Percentiles rank a stretch among this genome's conserved stretches.
These are phyloP conservation scores for Gossypium longicalyx DNA, from an alignment of 345 rosid genomes.

Conservation along the genomic window DNA sequence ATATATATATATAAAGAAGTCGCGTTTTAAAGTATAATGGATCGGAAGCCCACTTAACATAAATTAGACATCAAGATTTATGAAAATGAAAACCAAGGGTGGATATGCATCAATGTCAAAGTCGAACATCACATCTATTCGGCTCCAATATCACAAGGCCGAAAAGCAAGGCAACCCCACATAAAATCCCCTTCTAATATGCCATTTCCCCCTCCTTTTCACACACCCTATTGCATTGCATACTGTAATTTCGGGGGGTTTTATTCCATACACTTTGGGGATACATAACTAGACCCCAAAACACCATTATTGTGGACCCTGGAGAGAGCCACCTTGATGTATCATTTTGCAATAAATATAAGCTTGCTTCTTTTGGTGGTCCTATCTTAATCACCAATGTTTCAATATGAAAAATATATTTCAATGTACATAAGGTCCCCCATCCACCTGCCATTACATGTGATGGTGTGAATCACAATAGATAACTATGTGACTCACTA, in stretches of 20 bases:
- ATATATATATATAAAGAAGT: too few species aligned
- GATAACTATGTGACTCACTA: slow-evolving; percentile 10
- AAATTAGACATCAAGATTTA: slow-evolving; percentile 24
- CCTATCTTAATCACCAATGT: not conserved
- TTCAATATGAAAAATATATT: not conserved
- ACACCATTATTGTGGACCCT: not conserved
- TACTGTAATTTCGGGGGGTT: too few species aligned
- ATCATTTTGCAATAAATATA: not conserved
- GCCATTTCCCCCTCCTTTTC: not conserved
- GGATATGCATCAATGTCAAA: slow-evolving; percentile 22
- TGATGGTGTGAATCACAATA: not conserved
- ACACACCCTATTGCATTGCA: not conserved
- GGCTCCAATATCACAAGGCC: slow-evolving; percentile 23
- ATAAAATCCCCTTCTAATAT: slow-evolving; percentile 8
- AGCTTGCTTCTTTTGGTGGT: not conserved
- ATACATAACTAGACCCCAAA: not conserved
- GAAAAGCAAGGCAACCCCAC: slow-evolving; percentile 19
- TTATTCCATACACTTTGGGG: too few species aligned
- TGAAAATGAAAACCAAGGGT: slow-evolving; percentile 12
- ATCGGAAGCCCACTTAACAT: slow-evolving; percentile 14
- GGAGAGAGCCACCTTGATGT: not conserved
- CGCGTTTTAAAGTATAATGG: too few species aligned
- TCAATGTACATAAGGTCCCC: slow-evolving; percentile 9
- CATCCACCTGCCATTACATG: not conserved
- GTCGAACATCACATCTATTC: not conserved